phyloP scores from a whole-genome alignment of 176 grass and related monocot genomes.

The Zizania latifolia region DNA sequence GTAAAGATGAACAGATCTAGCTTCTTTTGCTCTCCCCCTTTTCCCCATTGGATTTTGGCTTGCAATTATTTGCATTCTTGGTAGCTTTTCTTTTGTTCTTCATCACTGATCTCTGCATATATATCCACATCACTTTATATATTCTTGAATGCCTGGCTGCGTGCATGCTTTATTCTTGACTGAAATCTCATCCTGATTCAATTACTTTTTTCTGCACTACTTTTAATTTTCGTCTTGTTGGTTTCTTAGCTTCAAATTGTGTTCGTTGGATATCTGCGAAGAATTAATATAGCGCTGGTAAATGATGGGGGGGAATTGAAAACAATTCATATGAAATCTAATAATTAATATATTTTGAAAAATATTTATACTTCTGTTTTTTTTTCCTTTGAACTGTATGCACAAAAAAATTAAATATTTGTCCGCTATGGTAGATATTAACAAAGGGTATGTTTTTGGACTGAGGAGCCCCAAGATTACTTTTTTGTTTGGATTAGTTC shows the following conservation, averaged over 20 bases:
- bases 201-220: constrained; percentile 20
- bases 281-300: background rate
- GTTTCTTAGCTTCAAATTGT: background rate
- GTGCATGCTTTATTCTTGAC: constrained; percentile 72
- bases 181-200: constrained; percentile 41
- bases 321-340: background rate
- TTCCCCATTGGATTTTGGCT: background rate
- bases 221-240: background rate
- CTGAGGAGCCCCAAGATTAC: no score
- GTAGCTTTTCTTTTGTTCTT: constrained; percentile 11
- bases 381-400: background rate
- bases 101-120: constrained; percentile 31
- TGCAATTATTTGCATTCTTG: constrained; percentile 32
- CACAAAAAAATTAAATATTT: background rate
- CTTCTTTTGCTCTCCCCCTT: constrained; percentile 10
- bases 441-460: no score
- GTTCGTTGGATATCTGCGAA: background rate
- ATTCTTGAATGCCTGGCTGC: constrained; percentile 49
- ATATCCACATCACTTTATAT: constrained; percentile 75
- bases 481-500: no score
- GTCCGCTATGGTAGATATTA: no score
- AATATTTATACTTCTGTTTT: background rate
- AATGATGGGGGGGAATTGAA: background rate
- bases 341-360: background rate
- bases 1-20: constrained; percentile 26